Base-by-base conservation (phyloP, 208 protist genomes). In the Trypanosoma lewisi region DNA sequence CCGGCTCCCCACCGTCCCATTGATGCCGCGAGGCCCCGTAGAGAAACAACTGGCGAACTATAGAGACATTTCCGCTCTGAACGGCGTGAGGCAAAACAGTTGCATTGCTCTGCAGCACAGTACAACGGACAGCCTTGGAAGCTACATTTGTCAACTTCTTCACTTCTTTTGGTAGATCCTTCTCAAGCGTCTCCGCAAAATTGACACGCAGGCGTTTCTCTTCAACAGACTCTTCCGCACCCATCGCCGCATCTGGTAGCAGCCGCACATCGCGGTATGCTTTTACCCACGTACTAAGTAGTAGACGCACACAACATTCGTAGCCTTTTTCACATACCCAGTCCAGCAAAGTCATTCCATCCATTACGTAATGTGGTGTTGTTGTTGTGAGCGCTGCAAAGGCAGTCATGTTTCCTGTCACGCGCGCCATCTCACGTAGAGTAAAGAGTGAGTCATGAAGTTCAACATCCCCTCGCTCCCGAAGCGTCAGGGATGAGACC, bases 21-120 rank as follows among this genome's bases (percentile, higher is more conserved):
- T 56, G 47, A 49, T 67, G 51, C 7, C 51, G 12, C 11, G 62
- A 58, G 19, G 62, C 62, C n/a, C 62, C 62, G 19, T 50, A 58
- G 9, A 67, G 62, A 49, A 67, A 48, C n/a, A 67, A 28, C 27
- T 67, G 62, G 9, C 51, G 49, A n/a, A 59, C n/a, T 39, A 67
- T 51, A 17, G 50, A 37, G 8, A 52, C 28, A 59, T 31, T 67
- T 9, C 39, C 52, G 14, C 51, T 23, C 11, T 1, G n/a, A 21
- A 59, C 14, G 0, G 62, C 62, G 34, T 37, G 31, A 0, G 37
- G n/a, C 11, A 67, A 39, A 8, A 49, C 52, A 11, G 17, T 30
- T 4, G 31, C 28, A 9, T 41, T 37, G 9, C 41, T 8, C 11
- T 30, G 21, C 4, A 67, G 11, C 7, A 52, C 23, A 34, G 50